These are phyloP conservation scores for Teratosphaeria pseudoeucalypti DNA, from an alignment of 2,329 filamentous ascomycete species.

Conservation along the genomic window DNA sequence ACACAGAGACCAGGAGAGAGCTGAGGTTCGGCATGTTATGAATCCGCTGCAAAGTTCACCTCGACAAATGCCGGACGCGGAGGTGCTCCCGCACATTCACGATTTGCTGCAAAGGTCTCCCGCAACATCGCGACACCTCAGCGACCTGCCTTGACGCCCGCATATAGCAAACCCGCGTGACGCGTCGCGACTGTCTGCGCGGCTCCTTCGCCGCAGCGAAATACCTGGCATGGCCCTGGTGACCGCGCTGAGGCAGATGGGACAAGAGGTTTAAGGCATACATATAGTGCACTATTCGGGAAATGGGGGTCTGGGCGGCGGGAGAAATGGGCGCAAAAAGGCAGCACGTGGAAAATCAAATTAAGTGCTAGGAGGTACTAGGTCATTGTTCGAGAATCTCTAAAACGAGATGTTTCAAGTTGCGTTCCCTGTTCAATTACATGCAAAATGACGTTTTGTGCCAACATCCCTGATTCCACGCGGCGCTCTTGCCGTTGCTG, in stretches of 20 bases:
- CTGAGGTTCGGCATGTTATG: not conserved
- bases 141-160: not conserved
- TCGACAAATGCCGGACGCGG: not conserved
- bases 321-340: too few species aligned
- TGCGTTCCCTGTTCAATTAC: not conserved
- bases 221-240: not conserved
- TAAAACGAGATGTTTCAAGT: not conserved
- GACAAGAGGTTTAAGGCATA: too few species aligned
- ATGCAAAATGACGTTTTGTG: not conserved
- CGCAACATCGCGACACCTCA: not conserved
- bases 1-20: not conserved
- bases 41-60: not conserved
- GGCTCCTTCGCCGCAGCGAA: not conserved
- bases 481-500: not conserved
- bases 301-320: too few species aligned
- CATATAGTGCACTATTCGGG: too few species aligned
- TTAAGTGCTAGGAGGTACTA: not conserved
- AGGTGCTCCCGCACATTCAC: not conserved
- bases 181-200: too few species aligned
- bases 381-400: not conserved
- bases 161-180: too few species aligned
- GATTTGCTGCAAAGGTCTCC: not conserved
- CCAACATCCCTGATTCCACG: not conserved
- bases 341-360: too few species aligned
- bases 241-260: too few species aligned